These are phyloP conservation scores for grape (Vitis vinifera) DNA, from an alignment of 164 flowering plant species.

Conservation along the genomic window ASM3070453v1 NC_081822.1:11925501-11926000, in stretches of 20 bases:
- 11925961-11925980: not conserved
- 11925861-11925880: constrained; percentile 53
- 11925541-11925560: constrained; percentile 40
- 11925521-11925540: constrained; percentile 44
- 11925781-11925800: constrained; percentile 67
- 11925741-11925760: constrained; percentile 98
- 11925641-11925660: constrained; percentile 52
- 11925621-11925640: constrained; percentile 58
- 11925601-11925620: constrained; percentile 50
- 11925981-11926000: not conserved
- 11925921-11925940: not conserved
- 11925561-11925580: constrained; percentile 58
- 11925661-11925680: constrained; percentile 69
- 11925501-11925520: constrained; percentile 56
- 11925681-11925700: constrained; percentile 71
- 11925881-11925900: constrained; percentile 66
- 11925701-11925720: constrained; percentile 68
- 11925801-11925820: constrained; percentile 50
- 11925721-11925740: constrained; percentile 96
- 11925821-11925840: constrained; percentile 51
- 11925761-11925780: constrained; percentile 78
- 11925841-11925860: constrained; percentile 79
- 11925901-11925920: constrained; percentile 77
- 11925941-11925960: not conserved
- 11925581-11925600: constrained; percentile 73